Evolutionary conservation across 176 grass and related monocot genomes (phyloP), one percentile per base, ranked within the genome.

Genomic region (Tillandsia fasciculata): DNA sequence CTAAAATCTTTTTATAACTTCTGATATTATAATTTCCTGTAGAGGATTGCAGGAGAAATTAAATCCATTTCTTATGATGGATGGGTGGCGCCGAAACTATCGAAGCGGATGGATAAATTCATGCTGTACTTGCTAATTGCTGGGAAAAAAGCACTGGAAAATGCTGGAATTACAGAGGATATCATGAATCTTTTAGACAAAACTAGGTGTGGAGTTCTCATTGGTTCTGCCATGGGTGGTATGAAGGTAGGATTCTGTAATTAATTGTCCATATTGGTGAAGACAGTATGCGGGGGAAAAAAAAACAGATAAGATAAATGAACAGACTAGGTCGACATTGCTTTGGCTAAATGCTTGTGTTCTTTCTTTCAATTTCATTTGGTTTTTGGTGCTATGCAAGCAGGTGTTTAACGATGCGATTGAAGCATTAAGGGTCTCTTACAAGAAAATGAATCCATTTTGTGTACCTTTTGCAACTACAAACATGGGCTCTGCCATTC

Each of bases 371-470:
- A 10, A 64, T 78, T 65, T 89, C 66, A 77, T 64, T 48, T 28
- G 17, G 63, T 64, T 58, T 42, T 28, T 66, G 20, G 13, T 87
- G 29, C 63, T 50, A 83, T 79, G 15, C 59, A 64, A 79, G 51
- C 81, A 99, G 95, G 84, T 99, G 17, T 93, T 99, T 76, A 94
- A 99, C 82, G 95, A 99, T 66, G 95, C 84, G 24, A 86, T 99
- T 78, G 95, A 99, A 80, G 95, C 95, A 24, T 72, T 99, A 73
- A 90, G 95, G 76, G 87, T 99, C 9, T 99, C 95, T 27, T 99
- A 99, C 82, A 99, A 78, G 87, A 99, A 99, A 78, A 88, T 99
- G 95, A 93, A 99, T 64, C 95, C 95, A 0, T 99, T 99, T 74
- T 99, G 95, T 86, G 87, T 99, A 67, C 95, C 95, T 23, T 99